phyloP scores from a whole-genome alignment of 345 rosid genomes.

The Eucalyptus fibrosa region DNA sequence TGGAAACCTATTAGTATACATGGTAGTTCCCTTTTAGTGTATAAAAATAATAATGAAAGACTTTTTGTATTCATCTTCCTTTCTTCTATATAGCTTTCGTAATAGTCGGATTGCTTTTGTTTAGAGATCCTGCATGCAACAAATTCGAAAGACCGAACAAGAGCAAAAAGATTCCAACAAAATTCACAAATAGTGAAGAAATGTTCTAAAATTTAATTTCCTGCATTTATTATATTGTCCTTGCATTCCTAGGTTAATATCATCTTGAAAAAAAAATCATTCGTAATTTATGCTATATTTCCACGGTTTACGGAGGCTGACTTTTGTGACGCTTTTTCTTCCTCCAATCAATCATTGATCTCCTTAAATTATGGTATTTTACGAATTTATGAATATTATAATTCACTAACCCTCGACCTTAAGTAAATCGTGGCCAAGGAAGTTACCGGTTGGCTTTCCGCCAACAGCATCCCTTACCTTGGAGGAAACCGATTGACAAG shows the following conservation, averaged over 20 bases:
- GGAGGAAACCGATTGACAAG: neutral
- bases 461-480: neutral
- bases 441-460: neutral
- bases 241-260: neutral
- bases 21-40: neutral
- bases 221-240: neutral
- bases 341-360: neutral
- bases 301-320: neutral
- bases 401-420: neutral
- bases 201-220: neutral
- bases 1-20: neutral
- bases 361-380: no score
- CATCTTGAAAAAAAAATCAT: neutral
- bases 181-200: neutral
- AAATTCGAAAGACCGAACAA: neutral
- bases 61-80: neutral
- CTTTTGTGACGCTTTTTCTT: neutral
- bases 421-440: neutral
- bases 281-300: neutral
- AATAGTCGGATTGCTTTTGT: neutral
- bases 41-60: no score
- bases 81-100: neutral
- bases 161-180: neutral
- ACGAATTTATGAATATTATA: no score
- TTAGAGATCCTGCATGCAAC: neutral